Evolutionary conservation across 1,284 basidiomycete species (phyloP), one percentile per base, ranked within the genome.

Genomic region (Cryptococcus sp.): DNA sequence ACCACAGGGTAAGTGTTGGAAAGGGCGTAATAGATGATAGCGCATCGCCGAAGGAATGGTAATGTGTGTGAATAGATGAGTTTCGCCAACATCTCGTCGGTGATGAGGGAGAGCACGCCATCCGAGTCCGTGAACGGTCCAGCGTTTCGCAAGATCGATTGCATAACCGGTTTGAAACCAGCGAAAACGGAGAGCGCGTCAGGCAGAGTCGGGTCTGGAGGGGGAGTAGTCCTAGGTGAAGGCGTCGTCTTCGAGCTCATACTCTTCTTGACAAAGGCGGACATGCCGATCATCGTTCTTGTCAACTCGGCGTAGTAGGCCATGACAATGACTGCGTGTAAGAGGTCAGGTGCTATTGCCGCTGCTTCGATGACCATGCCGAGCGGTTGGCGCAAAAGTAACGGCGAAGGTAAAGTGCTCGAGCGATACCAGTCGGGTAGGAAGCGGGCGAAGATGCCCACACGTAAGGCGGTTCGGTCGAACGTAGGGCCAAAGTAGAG

Each of bases 1-100:
- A 68, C 25, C 79, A 81, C 8, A 85, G 89, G 60, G 54, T 77
- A 77, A n/a, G 61, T 61, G 15, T 65, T 65, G 15, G 89, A 82
- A 20, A 93, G 82, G 1, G 90, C 85, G 15, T 89, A 87, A 64
- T 88, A 91, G 10, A 98, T 83, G 42, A 97, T 90, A 6, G 91
- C 88, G 0, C 90, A 90, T 5, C 90, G 86, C 40, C 94, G 88
- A n/a, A 98, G 83, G 83, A 97, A 97, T 1, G 93, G 93, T 7
- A 99, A 81, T 0, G 92, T 94, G 78, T 94, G 92, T 0, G 86
- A 83, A 73, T 95, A 94, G 48, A 98, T 80, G 51, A 95, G 80
- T 77, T 90, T 92, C 71, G 93, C 90, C 54, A 98, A 70, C 56
- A 73, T 66, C 17, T 73, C 69, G 55, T 79, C 77, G 22, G 78